phyloP scores from a whole-genome alignment of 2,329 filamentous ascomycete species.

The Neophaeococcomyces mojaviensis region DNA sequence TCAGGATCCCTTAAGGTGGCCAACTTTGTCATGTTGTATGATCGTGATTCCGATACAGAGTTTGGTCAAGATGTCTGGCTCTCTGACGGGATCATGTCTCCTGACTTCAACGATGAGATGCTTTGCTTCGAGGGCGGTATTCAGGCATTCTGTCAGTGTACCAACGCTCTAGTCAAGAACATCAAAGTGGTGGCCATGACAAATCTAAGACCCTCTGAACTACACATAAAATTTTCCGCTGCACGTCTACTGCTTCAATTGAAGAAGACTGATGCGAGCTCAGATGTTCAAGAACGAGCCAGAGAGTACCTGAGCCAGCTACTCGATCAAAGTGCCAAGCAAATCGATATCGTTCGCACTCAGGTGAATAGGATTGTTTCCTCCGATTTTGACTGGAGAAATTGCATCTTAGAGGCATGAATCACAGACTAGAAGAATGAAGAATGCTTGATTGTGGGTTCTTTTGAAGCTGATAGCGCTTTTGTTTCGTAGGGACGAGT shows the following conservation, averaged over 20 bases:
- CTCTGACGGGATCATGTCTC: conserved; percentile 5
- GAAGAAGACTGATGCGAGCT: no score
- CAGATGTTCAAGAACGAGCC: no score
- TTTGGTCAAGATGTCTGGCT: conserved; percentile 9
- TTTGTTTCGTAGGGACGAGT: no score
- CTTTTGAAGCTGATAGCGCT: no score
- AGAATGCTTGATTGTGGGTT: no score
- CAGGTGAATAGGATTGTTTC: no score
- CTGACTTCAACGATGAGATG: not conserved
- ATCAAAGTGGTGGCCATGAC: conserved; percentile 3
- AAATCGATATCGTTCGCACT: no score
- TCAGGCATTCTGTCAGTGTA: conserved; percentile 5
- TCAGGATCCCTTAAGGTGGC: not conserved
- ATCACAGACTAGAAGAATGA: no score
- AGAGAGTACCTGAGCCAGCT: no score
- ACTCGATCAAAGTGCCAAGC: no score
- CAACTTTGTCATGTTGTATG: conserved; percentile 1
- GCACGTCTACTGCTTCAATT: not conserved
- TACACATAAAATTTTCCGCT: not conserved
- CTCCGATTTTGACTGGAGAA: no score
- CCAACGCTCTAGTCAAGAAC: conserved; percentile 1
- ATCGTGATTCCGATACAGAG: not conserved
- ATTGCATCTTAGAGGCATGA: no score
- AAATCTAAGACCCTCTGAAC: not conserved
- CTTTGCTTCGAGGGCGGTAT: conserved; percentile 7